Percentiles rank a stretch among this genome's conserved stretches.
Evolutionary conservation across 2,329 filamentous ascomycete genomes (phyloP).

Genomic region (Plectosphaerella sp.): DNA sequence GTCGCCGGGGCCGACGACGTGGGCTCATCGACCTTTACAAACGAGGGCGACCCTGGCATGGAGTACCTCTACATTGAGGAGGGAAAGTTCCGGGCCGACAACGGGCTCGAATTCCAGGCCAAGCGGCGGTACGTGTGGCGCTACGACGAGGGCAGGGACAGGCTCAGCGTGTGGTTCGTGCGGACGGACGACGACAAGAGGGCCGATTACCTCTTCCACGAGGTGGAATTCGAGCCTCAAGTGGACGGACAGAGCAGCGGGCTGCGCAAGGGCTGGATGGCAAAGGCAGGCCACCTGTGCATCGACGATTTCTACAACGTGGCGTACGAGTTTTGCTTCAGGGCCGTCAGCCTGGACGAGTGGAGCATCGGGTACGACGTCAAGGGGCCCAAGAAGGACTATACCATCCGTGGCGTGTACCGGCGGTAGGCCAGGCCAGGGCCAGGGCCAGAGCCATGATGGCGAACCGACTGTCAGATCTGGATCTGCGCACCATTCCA

Average conservation of each 20-base stretch:
- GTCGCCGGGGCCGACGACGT: conserved; percentile 12
- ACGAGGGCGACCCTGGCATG: conserved; percentile 28
- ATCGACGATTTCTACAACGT: conserved; percentile 69
- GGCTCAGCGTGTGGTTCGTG: conserved; percentile 69
- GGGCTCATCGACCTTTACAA: conserved; percentile 2
- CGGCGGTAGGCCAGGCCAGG: conserved; percentile 28
- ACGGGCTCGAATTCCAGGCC: conserved; percentile 53
- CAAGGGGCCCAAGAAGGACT: conserved; percentile 70
- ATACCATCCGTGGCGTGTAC: conserved; percentile 54
- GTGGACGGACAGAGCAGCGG: conserved; percentile 4
- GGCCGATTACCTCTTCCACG: conserved; percentile 72
- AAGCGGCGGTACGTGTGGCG: conserved; percentile 68
- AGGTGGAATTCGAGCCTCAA: conserved; percentile 56
- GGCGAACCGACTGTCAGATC: neutral
- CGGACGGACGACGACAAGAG: conserved; percentile 55
- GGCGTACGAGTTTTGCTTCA: conserved; percentile 61
- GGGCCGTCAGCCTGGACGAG: conserved; percentile 48
- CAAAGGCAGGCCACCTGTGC: conserved; percentile 66
- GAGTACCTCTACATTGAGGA: conserved; percentile 69
- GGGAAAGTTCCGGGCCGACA: conserved; percentile 57
- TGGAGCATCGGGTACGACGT: conserved; percentile 64
- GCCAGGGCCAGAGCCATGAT: too few species aligned
- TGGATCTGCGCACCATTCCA: neutral
- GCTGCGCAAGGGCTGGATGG: conserved; percentile 48
- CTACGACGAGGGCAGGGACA: conserved; percentile 57